A percentile compares a stretch with the other conserved stretches of the same genome.
Conservation (phyloP, 306 rosid genomes). For the Sechiopsis laciniata region DNA sequence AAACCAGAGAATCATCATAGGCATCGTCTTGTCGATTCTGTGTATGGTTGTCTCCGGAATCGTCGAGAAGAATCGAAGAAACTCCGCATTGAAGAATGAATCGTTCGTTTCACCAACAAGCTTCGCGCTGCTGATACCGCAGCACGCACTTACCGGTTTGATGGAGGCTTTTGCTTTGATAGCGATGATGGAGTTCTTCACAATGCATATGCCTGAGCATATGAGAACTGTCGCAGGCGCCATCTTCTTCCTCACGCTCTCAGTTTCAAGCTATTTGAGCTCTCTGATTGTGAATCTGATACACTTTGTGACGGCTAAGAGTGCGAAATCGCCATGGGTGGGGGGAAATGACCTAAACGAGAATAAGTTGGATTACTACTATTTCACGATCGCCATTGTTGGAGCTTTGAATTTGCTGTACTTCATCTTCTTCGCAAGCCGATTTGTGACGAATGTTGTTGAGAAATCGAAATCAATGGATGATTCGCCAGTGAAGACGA, state of each 20-base stretch:
- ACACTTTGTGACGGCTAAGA: slow-evolving; percentile 28
- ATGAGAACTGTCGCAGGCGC: slow-evolving; percentile 81
- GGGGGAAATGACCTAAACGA: slow-evolving; percentile 59
- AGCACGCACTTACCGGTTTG: slow-evolving; percentile 48
- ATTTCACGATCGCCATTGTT: slow-evolving; percentile 43
- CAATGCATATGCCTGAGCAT: slow-evolving; percentile 56
- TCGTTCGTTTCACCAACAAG: slow-evolving; percentile 42
- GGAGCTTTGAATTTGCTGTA: slow-evolving; percentile 50
- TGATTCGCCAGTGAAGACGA: not conserved
- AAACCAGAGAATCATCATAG: slow-evolving; percentile 46
- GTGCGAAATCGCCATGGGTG: slow-evolving; percentile 47
- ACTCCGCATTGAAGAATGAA: slow-evolving; percentile 32
- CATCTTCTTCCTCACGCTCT: slow-evolving; percentile 55
- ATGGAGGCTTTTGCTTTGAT: slow-evolving; percentile 64
- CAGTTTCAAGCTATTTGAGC: slow-evolving; percentile 51
- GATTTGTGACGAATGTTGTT: slow-evolving; percentile 20
- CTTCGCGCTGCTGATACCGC: slow-evolving; percentile 47
- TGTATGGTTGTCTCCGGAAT: slow-evolving; percentile 57
- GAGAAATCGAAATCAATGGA: not conserved
- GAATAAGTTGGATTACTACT: slow-evolving; percentile 49
- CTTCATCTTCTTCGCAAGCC: slow-evolving; percentile 47
- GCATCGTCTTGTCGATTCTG: slow-evolving; percentile 56
- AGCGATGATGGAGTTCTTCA: slow-evolving; percentile 67
- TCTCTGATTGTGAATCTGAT: slow-evolving; percentile 46
- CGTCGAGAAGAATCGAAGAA: slow-evolving; percentile 49